A percentile compares a stretch with the other conserved stretches of the same genome.
phyloP scores from a whole-genome alignment of 352 stramenopile species.

The Phytophthora pistaciae region DNA sequence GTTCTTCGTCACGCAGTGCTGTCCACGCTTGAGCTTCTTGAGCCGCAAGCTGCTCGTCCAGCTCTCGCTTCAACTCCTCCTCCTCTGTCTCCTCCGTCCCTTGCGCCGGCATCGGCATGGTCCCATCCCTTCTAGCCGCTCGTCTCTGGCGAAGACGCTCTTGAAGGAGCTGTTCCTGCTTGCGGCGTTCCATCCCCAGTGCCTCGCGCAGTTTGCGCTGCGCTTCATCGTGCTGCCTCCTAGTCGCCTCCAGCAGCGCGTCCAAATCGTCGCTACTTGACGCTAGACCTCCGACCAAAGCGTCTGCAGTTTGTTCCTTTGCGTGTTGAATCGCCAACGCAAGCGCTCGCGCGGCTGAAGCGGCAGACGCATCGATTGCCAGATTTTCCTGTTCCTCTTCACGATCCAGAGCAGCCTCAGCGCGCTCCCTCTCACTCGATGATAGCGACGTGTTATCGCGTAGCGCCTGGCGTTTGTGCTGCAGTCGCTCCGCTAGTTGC shows the following conservation, averaged over 20 bases:
- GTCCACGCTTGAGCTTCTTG: slow-evolving; percentile 27
- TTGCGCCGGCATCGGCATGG: slow-evolving; percentile 1
- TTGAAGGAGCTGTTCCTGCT: slow-evolving; percentile 38
- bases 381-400: slow-evolving; percentile 27
- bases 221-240: slow-evolving; percentile 26
- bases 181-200: slow-evolving; percentile 38
- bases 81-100: slow-evolving; percentile 31
- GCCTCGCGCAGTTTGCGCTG: slow-evolving; percentile 20
- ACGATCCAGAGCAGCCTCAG: slow-evolving; percentile 24
- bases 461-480: slow-evolving; percentile 40
- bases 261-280: slow-evolving; percentile 30
- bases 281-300: slow-evolving; percentile 21
- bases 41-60: slow-evolving; percentile 13
- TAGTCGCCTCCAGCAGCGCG: slow-evolving; percentile 21
- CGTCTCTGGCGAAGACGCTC: slow-evolving; percentile 37
- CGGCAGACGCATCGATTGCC: slow-evolving; percentile 27
- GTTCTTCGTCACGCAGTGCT: slow-evolving; percentile 7
- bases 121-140: slow-evolving; percentile 16
- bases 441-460: slow-evolving; percentile 18
- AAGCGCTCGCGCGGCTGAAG: slow-evolving; percentile 19
- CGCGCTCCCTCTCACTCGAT: slow-evolving; percentile 6
- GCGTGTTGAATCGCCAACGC: slow-evolving; percentile 19
- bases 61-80: slow-evolving; percentile 16
- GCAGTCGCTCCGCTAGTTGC: slow-evolving; percentile 42
- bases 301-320: slow-evolving; percentile 15